A percentile compares a stretch with the other conserved stretches of the same genome.
phyloP scores from a whole-genome alignment of 169 alveolate species.

The Plasmodium knowlesi region DNA sequence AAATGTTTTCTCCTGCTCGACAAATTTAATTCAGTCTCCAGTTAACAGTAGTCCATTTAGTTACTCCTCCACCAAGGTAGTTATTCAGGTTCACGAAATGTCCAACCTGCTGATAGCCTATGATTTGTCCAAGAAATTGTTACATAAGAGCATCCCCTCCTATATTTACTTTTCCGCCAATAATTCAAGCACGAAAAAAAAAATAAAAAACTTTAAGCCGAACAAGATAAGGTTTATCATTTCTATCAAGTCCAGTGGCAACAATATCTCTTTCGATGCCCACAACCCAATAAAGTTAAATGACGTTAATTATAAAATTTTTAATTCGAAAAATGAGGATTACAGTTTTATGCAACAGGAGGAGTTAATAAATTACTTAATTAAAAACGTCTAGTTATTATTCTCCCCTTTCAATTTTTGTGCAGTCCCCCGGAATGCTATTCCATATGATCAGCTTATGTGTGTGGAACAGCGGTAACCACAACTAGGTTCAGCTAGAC shows the following conservation, averaged over 20 bases:
- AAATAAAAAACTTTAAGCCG: slow-evolving; percentile 40
- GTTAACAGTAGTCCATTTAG: slow-evolving; percentile 11
- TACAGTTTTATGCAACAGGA: slow-evolving; percentile 33
- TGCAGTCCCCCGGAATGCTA: not conserved
- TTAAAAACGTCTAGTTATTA: slow-evolving; percentile 18
- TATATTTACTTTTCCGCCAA: slow-evolving; percentile 41
- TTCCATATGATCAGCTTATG: not conserved
- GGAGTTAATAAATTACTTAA: slow-evolving; percentile 53
- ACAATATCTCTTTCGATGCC: slow-evolving; percentile 14
- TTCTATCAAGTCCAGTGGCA: slow-evolving; percentile 39
- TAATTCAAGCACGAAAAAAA: slow-evolving; percentile 48
- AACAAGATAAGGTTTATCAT: slow-evolving; percentile 45
- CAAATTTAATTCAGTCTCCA: slow-evolving; percentile 8
- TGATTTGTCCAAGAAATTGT: slow-evolving; percentile 60
- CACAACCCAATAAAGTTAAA: slow-evolving; percentile 19
- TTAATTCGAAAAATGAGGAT: slow-evolving; percentile 43
- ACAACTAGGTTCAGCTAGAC: not conserved
- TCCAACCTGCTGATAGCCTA: slow-evolving; percentile 30
- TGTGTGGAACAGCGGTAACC: not conserved
- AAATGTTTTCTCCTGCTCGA: slow-evolving; percentile 47
- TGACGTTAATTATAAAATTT: slow-evolving; percentile 49
- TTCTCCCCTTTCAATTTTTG: not conserved
- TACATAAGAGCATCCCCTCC: slow-evolving; percentile 49
- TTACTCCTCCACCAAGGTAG: slow-evolving; percentile 39
- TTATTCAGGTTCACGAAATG: slow-evolving; percentile 65